Conservation (phyloP, 2,329 filamentous ascomycete genomes). For the Coniochaeta sp. region DNA sequence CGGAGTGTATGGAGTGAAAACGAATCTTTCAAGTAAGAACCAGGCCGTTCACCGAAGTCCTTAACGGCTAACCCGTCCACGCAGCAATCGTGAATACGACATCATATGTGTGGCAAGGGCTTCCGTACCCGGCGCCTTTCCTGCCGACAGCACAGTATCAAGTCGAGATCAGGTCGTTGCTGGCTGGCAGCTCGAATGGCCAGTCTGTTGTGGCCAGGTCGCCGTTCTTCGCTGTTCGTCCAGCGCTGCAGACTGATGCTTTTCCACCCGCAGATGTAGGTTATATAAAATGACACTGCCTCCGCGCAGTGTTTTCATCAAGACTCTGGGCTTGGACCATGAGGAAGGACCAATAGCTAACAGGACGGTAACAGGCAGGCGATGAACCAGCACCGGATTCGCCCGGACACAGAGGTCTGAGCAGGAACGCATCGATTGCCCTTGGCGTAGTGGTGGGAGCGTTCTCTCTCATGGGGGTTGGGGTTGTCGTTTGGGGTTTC, state of each 20-base stretch:
- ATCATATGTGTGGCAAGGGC: slow-evolving; percentile 14
- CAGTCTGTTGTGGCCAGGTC: slow-evolving; percentile 15
- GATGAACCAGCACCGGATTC: background rate
- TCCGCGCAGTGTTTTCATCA: background rate
- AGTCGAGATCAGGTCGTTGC: slow-evolving; percentile 16
- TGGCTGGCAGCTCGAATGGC: background rate
- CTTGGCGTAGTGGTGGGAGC: slow-evolving; percentile 18
- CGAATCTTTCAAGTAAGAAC: background rate
- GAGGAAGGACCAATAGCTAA: background rate
- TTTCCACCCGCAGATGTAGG: background rate
- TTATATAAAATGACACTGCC: too few relatives aligned
- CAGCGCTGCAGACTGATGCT: background rate
- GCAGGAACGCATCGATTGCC: slow-evolving; percentile 8
- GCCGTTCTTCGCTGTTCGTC: slow-evolving; percentile 12
- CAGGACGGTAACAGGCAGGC: background rate
- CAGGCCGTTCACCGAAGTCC: background rate
- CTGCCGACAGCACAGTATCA: slow-evolving; percentile 17
- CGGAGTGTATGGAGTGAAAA: background rate
- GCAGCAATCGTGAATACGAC: slow-evolving; percentile 11
- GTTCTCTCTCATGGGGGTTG: slow-evolving; percentile 12
- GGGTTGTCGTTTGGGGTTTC: slow-evolving; percentile 12
- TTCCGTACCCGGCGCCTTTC: slow-evolving; percentile 18
- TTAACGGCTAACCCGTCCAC: background rate
- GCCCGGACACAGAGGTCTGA: background rate
- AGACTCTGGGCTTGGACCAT: too few relatives aligned